Conservation (phyloP, 2,329 filamentous ascomycete species). For the Aspergillus tamarii region DNA sequence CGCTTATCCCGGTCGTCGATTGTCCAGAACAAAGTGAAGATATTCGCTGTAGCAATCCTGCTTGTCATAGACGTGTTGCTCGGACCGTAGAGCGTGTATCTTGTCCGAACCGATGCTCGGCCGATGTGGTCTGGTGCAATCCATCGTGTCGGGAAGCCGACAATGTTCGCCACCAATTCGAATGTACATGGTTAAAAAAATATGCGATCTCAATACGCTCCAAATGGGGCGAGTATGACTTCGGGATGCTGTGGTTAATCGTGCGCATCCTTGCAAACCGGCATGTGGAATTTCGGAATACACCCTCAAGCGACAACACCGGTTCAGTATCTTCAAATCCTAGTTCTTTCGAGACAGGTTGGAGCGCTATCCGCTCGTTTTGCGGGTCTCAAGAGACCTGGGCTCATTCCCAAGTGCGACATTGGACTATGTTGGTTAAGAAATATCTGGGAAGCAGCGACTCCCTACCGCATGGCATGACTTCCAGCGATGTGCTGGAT, state of each 20-base stretch:
- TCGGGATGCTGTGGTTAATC: constrained; percentile 40
- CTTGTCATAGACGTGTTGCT: constrained; percentile 28
- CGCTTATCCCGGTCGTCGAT: constrained; percentile 36
- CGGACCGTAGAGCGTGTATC: constrained; percentile 7
- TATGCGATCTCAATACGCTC: constrained; percentile 27
- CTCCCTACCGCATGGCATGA: constrained; percentile 17
- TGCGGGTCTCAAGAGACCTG: constrained; percentile 36
- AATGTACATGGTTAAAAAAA: constrained; percentile 35
- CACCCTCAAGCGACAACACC: no score
- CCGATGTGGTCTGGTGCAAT: constrained; percentile 35
- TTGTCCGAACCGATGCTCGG: constrained; percentile 29
- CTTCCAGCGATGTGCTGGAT: constrained; percentile 7
- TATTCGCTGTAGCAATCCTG: constrained; percentile 35
- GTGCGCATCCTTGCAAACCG: constrained; percentile 33
- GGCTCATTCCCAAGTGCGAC: constrained; percentile 31
- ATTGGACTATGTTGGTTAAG: constrained; percentile 32
- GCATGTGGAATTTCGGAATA: constrained; percentile 12
- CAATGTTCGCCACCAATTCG: constrained; percentile 30
- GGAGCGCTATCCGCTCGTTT: constrained; percentile 30
- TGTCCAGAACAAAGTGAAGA: constrained; percentile 25
- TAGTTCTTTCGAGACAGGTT: constrained; percentile 19
- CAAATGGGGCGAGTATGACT: constrained; percentile 37
- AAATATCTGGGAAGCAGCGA: constrained; percentile 28
- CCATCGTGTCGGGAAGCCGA: constrained; percentile 26
- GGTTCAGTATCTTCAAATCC: background rate